phyloP scores from a whole-genome alignment of 257 asterid genomes.

The Cynanchum wilfordii region DNA sequence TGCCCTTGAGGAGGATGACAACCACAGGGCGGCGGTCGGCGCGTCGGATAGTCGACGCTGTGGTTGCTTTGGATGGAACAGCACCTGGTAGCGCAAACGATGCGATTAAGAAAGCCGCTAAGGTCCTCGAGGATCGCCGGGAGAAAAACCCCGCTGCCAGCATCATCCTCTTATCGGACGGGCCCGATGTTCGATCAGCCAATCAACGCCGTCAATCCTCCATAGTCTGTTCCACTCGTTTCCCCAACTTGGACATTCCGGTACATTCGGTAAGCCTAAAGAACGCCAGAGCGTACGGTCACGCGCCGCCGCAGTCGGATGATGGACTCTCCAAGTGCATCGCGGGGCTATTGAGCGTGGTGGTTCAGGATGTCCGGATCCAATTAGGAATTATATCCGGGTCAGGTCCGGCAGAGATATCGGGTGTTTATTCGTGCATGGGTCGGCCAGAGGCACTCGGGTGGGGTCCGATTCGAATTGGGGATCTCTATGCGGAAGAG shows the following conservation, averaged over 20 bases:
- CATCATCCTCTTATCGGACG: constrained; percentile 63
- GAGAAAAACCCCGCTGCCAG: constrained; percentile 64
- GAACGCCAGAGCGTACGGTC: constrained; percentile 29
- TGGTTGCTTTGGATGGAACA: constrained; percentile 55
- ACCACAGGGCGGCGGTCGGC: constrained; percentile 69
- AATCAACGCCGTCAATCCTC: constrained; percentile 23
- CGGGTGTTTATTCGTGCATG: constrained; percentile 53
- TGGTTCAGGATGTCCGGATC: constrained; percentile 57
- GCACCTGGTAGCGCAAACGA: constrained; percentile 52
- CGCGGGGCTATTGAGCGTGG: constrained; percentile 40
- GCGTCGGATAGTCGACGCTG: constrained; percentile 78
- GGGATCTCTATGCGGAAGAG: constrained; percentile 73
- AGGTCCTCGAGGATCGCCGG: constrained; percentile 92
- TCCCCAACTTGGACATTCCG: constrained; percentile 49
- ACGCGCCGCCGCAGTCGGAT: constrained; percentile 29
- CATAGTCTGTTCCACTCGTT: constrained; percentile 54
- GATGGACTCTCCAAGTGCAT: constrained; percentile 38
- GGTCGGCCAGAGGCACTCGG: constrained; percentile 56
- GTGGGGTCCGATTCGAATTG: constrained; percentile 53
- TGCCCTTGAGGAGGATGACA: constrained; percentile 82
- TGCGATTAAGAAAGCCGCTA: constrained; percentile 82
- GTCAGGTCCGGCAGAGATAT: constrained; percentile 57
- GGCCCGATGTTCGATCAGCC: constrained; percentile 32
- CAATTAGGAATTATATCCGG: constrained; percentile 49
- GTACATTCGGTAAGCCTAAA: constrained; percentile 51